Conservation (phyloP, 495 filamentous ascomycete genomes). For the Cenococcum geophilum region DNA sequence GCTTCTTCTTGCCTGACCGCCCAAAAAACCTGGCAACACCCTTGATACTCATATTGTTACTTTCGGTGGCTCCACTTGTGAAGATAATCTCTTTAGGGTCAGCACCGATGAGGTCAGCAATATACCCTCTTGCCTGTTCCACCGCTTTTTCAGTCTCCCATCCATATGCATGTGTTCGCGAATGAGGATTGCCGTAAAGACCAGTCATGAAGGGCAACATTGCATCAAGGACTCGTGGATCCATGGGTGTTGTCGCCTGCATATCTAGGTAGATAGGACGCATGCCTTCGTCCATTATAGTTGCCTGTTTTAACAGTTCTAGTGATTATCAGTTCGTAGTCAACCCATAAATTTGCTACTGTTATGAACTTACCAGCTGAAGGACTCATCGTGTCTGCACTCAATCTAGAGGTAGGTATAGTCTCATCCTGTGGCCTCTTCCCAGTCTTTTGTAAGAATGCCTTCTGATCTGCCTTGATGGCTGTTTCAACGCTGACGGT, state of each 20-base stretch:
- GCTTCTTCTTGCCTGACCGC: constrained; percentile 89
- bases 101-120: constrained; percentile 84
- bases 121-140: constrained; percentile 74
- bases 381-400: constrained; percentile 68
- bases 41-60: constrained; percentile 99
- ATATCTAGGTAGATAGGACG: constrained; percentile 96
- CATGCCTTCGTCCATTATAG: constrained; percentile 87
- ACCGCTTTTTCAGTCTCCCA: constrained; percentile 97
- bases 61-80: constrained; percentile 95
- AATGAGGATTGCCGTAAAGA: constrained; percentile 95
- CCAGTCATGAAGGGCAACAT: constrained; percentile 95
- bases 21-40: constrained; percentile 94
- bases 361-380: constrained; percentile 51
- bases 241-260: constrained; percentile 96
- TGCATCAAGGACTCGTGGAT: constrained; percentile 88
- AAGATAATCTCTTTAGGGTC: constrained; percentile 98
- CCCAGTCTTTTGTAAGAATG: constrained; percentile 67
- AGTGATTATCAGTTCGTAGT: constrained; percentile 11
- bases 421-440: constrained; percentile 48
- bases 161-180: constrained; percentile 94
- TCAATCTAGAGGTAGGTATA: constrained; percentile 54
- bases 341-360: neutral
- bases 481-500: constrained; percentile 77
- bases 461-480: constrained; percentile 75
- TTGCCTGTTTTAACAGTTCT: constrained; percentile 86